Evolutionary conservation across 176 grass and related monocot species (phyloP).

Genomic region (Saccharum spontaneum): DNA sequence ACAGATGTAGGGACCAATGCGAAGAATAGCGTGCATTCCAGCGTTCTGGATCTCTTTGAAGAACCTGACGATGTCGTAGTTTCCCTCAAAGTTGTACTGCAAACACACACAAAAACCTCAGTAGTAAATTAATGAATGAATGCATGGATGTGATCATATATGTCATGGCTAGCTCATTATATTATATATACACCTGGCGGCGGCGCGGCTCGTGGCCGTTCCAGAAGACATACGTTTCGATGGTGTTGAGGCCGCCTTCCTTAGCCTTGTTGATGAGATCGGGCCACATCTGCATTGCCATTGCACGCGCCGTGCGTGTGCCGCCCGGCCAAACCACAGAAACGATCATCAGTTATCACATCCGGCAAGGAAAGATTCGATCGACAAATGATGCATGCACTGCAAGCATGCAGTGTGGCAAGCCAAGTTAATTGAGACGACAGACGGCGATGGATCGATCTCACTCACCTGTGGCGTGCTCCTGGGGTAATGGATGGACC

Average conservation of each 20-base stretch:
- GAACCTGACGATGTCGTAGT: slow-evolving; percentile 62
- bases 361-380: too few relatives aligned
- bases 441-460: too few relatives aligned
- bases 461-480: slow-evolving; percentile 47
- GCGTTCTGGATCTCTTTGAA: slow-evolving; percentile 65
- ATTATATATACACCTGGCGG: slow-evolving; percentile 30
- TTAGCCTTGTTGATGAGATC: slow-evolving; percentile 61
- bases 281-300: slow-evolving; percentile 63
- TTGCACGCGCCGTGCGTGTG: too few relatives aligned
- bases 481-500: slow-evolving; percentile 61
- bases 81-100: slow-evolving; percentile 70
- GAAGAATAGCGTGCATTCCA: slow-evolving; percentile 65
- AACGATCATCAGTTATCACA: too few relatives aligned
- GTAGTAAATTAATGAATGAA: too few relatives aligned
- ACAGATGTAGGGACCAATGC: slow-evolving; percentile 80
- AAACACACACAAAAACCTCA: background rate
- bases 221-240: slow-evolving; percentile 79
- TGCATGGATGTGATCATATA: too few relatives aligned
- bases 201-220: slow-evolving; percentile 57
- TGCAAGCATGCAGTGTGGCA: too few relatives aligned
- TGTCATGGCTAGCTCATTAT: too few relatives aligned
- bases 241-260: slow-evolving; percentile 57
- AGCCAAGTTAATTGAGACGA: too few relatives aligned
- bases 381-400: background rate
- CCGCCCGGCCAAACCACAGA: too few relatives aligned